A percentile compares a stretch with the other conserved stretches of the same genome.
These are phyloP conservation scores for Knoxia roxburghii DNA, from an alignment of 257 asterid genomes.

Conservation along the genomic window DNA sequence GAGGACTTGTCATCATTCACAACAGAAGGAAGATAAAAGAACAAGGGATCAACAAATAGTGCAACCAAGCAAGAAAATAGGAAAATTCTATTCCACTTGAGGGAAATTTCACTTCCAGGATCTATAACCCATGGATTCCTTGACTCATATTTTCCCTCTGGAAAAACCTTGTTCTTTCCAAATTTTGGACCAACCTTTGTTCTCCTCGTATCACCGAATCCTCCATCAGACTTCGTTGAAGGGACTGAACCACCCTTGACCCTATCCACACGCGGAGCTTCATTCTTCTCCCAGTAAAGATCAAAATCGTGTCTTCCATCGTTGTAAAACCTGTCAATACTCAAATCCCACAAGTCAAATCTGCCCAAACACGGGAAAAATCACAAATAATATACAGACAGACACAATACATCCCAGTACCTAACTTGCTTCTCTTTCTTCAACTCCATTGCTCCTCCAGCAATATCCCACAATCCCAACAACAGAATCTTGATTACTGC, in stretches of 20 bases:
- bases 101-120: slow-evolving; percentile 70
- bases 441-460: slow-evolving; percentile 38
- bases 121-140: slow-evolving; percentile 49
- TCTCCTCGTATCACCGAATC: slow-evolving; percentile 30
- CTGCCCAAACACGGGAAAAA: neutral
- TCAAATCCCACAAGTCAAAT: slow-evolving; percentile 11
- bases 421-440: slow-evolving; percentile 53
- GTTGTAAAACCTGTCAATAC: slow-evolving; percentile 46
- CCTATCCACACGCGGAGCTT: slow-evolving; percentile 28
- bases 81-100: slow-evolving; percentile 76
- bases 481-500: neutral
- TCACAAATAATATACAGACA: neutral
- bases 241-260: slow-evolving; percentile 33
- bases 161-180: slow-evolving; percentile 59
- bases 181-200: slow-evolving; percentile 28
- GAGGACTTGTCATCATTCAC: slow-evolving; percentile 28
- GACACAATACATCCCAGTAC: slow-evolving; percentile 19
- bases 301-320: slow-evolving; percentile 56
- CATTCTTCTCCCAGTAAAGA: slow-evolving; percentile 43
- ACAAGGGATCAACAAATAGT: slow-evolving; percentile 76
- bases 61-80: slow-evolving; percentile 66
- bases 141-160: slow-evolving; percentile 49
- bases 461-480: neutral
- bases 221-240: slow-evolving; percentile 42
- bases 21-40: slow-evolving; percentile 74